A percentile compares a stretch with the other conserved stretches of the same genome.
Conservation (phyloP, 2,329 filamentous ascomycete genomes). For the Xylaria sp. region DNA sequence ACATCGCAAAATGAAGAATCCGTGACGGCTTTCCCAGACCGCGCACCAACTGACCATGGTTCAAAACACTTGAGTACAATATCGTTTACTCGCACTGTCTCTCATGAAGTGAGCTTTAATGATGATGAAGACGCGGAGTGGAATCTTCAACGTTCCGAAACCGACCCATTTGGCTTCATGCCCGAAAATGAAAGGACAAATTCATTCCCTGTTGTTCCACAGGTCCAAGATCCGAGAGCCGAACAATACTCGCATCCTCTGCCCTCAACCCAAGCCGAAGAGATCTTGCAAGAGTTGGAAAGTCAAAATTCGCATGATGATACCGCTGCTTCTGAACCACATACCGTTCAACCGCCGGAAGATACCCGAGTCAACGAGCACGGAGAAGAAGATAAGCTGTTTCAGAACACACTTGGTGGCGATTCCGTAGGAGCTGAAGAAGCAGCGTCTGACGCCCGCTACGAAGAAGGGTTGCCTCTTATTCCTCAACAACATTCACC, state of each 20-base stretch:
- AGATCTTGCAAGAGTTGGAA: conserved; percentile 60
- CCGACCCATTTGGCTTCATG: conserved; percentile 67
- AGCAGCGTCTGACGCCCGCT: conserved; percentile 62
- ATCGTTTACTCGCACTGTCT: conserved; percentile 69
- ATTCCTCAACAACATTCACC: conserved; percentile 50
- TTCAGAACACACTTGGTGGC: conserved; percentile 50
- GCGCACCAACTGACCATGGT: conserved; percentile 34
- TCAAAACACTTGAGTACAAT: conserved; percentile 64
- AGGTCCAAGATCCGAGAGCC: conserved; percentile 41
- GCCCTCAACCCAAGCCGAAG: conserved; percentile 57
- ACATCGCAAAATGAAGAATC: conserved; percentile 4
- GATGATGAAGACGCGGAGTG: conserved; percentile 65
- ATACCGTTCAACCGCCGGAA: conserved; percentile 45
- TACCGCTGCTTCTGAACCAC: conserved; percentile 44
- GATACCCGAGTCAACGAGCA: conserved; percentile 34
- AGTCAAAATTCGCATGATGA: conserved; percentile 52
- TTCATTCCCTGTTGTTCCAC: conserved; percentile 65
- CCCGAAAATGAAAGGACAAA: conserved; percentile 63
- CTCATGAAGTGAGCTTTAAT: conserved; percentile 65
- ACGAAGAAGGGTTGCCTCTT: conserved; percentile 72
- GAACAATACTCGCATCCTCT: conserved; percentile 46
- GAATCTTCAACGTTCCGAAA: conserved; percentile 56
- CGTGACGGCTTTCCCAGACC: conserved; percentile 3
- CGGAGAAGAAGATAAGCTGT: conserved; percentile 30
- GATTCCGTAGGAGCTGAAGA: conserved; percentile 49